Evolutionary conservation across 202 grass and related monocot species (phyloP), one percentile per base, ranked within the genome.

Genomic region (Schoenoplectus tabernaemontani): DNA sequence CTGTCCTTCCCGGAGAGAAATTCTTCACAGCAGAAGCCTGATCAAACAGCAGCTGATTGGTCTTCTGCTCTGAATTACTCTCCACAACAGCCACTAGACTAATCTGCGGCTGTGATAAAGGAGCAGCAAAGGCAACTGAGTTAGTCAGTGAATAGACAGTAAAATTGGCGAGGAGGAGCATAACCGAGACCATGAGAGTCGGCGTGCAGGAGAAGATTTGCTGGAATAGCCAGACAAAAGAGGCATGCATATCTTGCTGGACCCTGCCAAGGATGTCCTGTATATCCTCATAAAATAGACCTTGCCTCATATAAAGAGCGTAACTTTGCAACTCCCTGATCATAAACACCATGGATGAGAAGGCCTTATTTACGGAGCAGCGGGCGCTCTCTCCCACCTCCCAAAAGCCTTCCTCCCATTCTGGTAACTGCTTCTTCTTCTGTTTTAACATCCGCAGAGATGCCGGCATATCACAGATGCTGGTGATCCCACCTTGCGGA

Each of bases 161-260:
- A 88, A 92, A 99, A 88, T 99, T 92, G 11, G 92, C 90, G 4
- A 99, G 91, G 57, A 99, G 92, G 34, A 99, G 90, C 96, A 99
- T 99, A 46, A 99, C 46, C 44, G 88, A 95, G 81, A 95, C 88
- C 95, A 98, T 98, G 42, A 98, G 91, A 1, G 89, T 83, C 1
- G 95, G 95, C 0, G 95, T 98, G 70, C 95, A 78, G 42, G 88
- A 76, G 75, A 98, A 98, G 61, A 98, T 89, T 82, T 90, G 87
- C 87, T 98, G 95, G 86, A 98, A 98, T 39, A 98, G 91, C 95
- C 95, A 98, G 34, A 98, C 91, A 81, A 98, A 98, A 36, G 91
- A 98, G 38, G 86, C 86, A 57, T 92, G 85, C 82, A 99, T 95
- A 86, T 99, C 96, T 57, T 71, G 80, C 28, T 93, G 91, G 1